Conservation (phyloP, 345 rosid genomes). For the Mangifera indica region DNA sequence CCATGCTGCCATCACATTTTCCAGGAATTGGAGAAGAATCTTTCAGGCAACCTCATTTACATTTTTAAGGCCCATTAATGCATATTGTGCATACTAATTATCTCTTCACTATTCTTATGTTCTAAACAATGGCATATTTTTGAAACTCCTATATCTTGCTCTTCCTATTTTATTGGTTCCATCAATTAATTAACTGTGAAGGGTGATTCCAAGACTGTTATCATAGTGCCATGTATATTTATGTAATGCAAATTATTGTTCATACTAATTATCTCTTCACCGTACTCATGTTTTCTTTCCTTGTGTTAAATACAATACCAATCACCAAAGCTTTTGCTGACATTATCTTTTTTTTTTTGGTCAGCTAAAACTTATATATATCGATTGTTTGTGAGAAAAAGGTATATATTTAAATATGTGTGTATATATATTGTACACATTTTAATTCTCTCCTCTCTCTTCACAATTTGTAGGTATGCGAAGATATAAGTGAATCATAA, state of each 20-base stretch:
- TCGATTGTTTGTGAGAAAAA: too few relatives aligned
- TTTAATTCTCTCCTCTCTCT: too few relatives aligned
- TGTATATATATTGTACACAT: too few relatives aligned
- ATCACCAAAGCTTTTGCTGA: conserved; percentile 4
- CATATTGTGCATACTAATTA: neutral
- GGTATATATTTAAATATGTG: too few relatives aligned
- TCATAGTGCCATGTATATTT: neutral
- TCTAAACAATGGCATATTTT: neutral
- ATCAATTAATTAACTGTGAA: neutral
- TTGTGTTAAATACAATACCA: conserved; percentile 3
- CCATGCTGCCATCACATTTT: conserved; percentile 45
- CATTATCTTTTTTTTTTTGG: conserved; percentile 19
- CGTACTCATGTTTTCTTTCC: conserved; percentile 14
- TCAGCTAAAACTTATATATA: too few relatives aligned
- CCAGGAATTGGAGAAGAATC: conserved; percentile 57
- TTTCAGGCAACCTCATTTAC: conserved; percentile 43
- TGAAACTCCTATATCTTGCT: neutral
- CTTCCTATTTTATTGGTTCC: neutral
- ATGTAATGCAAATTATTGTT: neutral
- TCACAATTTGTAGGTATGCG: too few relatives aligned
- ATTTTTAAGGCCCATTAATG: neutral
- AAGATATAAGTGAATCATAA: too few relatives aligned
- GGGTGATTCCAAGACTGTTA: neutral
- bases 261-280: conserved; percentile 3
- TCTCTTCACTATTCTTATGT: neutral